Evolutionary conservation across 208 protist species (phyloP).

Genomic region (Vickermania spadyakhi): DNA sequence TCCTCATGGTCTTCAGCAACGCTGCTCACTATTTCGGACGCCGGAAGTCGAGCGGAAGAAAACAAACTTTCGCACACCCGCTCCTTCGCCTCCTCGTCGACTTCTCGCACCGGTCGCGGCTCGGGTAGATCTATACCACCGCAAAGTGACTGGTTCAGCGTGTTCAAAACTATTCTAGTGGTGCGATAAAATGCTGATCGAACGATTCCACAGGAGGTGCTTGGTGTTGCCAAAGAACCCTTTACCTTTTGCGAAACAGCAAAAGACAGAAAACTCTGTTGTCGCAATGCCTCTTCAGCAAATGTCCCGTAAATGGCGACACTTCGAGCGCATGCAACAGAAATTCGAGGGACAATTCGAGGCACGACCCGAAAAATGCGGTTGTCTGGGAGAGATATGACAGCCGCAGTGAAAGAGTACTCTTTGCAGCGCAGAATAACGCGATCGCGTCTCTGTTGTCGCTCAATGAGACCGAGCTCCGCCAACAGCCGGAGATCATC

Average conservation of each 20-base stretch:
- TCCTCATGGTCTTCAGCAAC: no score
- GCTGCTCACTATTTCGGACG: no score
- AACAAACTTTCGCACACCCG: no score
- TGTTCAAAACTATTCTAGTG: no score
- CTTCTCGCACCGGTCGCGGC: no score
- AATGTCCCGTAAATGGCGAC: slow-evolving; percentile 40
- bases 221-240: no score
- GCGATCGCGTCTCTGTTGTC: background rate
- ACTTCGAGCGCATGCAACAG: slow-evolving; percentile 41
- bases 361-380: slow-evolving; percentile 63
- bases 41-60: no score
- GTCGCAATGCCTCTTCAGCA: slow-evolving; percentile 50
- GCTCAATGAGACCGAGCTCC: background rate
- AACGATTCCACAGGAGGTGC: no score
- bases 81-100: no score
- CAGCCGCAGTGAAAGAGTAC: slow-evolving; percentile 25
- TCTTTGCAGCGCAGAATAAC: slow-evolving; percentile 14
- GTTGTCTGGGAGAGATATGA: slow-evolving; percentile 54
- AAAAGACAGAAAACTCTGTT: slow-evolving; percentile 22
- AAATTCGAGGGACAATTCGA: slow-evolving; percentile 36
- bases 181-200: no score
- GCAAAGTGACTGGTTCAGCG: no score
- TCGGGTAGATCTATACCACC: no score
- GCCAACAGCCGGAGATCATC: background rate
- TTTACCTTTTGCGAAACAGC: background rate